Evolutionary conservation across 257 asterid species (phyloP).

Genomic region (Echites panduratus): DNA sequence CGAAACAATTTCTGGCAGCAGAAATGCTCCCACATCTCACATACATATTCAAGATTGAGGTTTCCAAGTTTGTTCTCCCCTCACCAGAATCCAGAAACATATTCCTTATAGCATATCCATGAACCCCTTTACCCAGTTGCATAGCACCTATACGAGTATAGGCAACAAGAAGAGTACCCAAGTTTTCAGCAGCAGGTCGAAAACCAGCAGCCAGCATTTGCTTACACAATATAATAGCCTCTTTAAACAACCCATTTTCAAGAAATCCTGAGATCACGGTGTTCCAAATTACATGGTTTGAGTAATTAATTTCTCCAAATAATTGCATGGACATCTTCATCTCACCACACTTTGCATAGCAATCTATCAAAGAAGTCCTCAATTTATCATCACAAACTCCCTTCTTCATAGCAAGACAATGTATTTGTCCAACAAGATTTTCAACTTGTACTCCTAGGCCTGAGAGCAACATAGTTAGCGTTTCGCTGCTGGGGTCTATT

Average conservation of each 20-base stretch:
- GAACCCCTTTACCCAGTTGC: constrained; percentile 36
- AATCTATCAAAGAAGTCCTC: constrained; percentile 26
- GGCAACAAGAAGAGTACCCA: constrained; percentile 26
- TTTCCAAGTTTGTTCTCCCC: constrained; percentile 21
- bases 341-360: constrained; percentile 33
- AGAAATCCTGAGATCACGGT: constrained; percentile 21
- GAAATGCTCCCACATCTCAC: constrained; percentile 39
- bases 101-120: constrained; percentile 29
- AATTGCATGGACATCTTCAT: constrained; percentile 23
- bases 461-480: constrained; percentile 32
- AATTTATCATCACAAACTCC: constrained; percentile 39
- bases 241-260: constrained; percentile 24
- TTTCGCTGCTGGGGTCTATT: constrained; percentile 30
- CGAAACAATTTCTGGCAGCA: constrained; percentile 35
- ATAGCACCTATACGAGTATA: constrained; percentile 30
- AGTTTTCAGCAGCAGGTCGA: constrained; percentile 26
- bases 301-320: constrained; percentile 21
- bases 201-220: constrained; percentile 23
- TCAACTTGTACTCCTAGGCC: constrained; percentile 25
- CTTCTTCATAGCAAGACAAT: constrained; percentile 35
- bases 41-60: constrained; percentile 44
- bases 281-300: constrained; percentile 23
- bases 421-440: constrained; percentile 26
- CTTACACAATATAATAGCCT: constrained; percentile 25
- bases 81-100: constrained; percentile 9